phyloP scores from a whole-genome alignment of 164 flowering plant species.

The Dillenia turbinata region DNA sequence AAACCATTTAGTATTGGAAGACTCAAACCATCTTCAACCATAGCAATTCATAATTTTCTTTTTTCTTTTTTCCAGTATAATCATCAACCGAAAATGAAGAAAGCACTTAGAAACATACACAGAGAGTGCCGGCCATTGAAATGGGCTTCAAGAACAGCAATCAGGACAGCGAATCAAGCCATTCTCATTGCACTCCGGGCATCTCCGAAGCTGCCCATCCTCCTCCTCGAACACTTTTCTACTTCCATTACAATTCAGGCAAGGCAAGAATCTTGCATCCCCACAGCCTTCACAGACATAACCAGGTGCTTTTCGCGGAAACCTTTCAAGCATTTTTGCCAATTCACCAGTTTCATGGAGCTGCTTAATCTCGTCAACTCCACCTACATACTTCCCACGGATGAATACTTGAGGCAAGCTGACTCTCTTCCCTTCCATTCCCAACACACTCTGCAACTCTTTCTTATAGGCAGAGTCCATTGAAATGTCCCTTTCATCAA shows the following conservation, averaged over 20 bases:
- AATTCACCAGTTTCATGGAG: conserved; percentile 73
- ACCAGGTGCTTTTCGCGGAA: conserved; percentile 37
- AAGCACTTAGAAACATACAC: too few relatives aligned
- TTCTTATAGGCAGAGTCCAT: conserved; percentile 74
- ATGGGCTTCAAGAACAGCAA: conserved; percentile 46
- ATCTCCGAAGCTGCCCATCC: conserved; percentile 44
- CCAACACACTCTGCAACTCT: conserved; percentile 52
- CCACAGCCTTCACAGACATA: conserved; percentile 70
- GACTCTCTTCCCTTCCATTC: conserved; percentile 28
- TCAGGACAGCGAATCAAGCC: conserved; percentile 79
- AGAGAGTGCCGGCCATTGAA: too few relatives aligned
- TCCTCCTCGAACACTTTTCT: conserved; percentile 73
- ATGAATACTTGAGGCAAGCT: conserved; percentile 78
- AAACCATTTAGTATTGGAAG: too few relatives aligned
- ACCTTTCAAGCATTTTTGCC: conserved; percentile 58
- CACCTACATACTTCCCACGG: conserved; percentile 67
- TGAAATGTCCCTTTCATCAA: conserved; percentile 87
- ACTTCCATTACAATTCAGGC: conserved; percentile 75
- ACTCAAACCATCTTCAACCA: too few relatives aligned
- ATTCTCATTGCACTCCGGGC: conserved; percentile 83
- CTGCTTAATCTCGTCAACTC: conserved; percentile 73
- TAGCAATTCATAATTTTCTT: too few relatives aligned
- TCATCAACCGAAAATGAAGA: too few relatives aligned
- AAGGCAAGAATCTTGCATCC: conserved; percentile 82
- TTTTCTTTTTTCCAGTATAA: too few relatives aligned